Conservation (phyloP, 345 rosid species). For the Erucastrum elatum region DNA sequence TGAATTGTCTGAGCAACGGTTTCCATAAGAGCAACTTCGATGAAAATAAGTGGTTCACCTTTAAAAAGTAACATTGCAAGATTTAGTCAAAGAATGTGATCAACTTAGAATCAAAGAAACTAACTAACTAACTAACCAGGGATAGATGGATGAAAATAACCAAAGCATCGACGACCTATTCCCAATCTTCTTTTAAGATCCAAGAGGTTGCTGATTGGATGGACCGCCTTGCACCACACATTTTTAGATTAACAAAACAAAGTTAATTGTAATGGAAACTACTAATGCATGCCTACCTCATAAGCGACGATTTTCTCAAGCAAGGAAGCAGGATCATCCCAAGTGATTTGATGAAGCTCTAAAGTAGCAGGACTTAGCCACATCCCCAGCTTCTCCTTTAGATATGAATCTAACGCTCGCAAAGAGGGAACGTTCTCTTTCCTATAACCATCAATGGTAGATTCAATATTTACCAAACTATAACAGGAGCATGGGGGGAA, state of each 20-base stretch:
- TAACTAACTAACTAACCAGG: conserved; percentile 54
- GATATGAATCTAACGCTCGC: conserved; percentile 68
- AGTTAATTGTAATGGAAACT: background rate
- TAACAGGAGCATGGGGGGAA: conserved; percentile 9
- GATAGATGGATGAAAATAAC: conserved; percentile 85
- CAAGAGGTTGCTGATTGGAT: conserved; percentile 55
- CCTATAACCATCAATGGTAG: conserved; percentile 41
- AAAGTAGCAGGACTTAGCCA: conserved; percentile 95
- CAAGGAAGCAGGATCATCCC: conserved; percentile 92
- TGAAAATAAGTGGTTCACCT: conserved; percentile 98
- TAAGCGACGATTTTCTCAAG: conserved; percentile 93
- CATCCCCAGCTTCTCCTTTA: conserved; percentile 82
- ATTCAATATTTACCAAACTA: background rate
- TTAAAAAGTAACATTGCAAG: background rate
- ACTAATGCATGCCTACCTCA: conserved; percentile 53
- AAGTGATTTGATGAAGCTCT: conserved; percentile 93
- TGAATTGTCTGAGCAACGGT: conserved; percentile 78
- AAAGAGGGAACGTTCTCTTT: conserved; percentile 67
- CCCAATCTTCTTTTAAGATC: background rate
- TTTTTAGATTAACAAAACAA: background rate
- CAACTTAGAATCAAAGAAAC: background rate
- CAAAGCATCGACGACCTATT: conserved; percentile 64
- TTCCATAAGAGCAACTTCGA: conserved; percentile 92
- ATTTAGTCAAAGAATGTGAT: conserved; percentile 10
- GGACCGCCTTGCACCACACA: conserved; percentile 66